Percentiles rank a stretch among this genome's conserved stretches.
Evolutionary conservation across 2,329 filamentous ascomycete genomes (phyloP).

Genomic region (Beauveria caledonica): DNA sequence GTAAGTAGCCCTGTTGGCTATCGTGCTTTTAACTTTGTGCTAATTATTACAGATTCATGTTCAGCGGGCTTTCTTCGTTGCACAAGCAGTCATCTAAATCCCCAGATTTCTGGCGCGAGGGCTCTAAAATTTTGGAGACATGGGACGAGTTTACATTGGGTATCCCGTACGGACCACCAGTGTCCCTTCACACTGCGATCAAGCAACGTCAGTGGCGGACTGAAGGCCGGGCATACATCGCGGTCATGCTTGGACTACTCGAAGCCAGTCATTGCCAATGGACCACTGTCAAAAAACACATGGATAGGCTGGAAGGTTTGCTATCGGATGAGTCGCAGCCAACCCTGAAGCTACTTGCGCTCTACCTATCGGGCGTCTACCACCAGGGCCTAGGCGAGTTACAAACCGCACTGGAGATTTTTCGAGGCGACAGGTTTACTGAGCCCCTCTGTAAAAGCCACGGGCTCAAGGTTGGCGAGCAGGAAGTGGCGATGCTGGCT

Average conservation of each 20-base stretch:
- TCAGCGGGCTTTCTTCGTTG: conserved; percentile 42
- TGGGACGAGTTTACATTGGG: conserved; percentile 31
- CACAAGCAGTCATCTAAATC: conserved; percentile 28
- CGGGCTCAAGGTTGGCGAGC: conserved; percentile 42
- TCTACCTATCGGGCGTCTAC: conserved; percentile 69
- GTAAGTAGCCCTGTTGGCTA: not conserved
- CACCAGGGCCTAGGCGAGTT: conserved; percentile 71
- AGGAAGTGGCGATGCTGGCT: conserved; percentile 58
- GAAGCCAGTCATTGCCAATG: conserved; percentile 65
- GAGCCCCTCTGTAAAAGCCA: conserved; percentile 28
- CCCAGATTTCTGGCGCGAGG: conserved; percentile 34
- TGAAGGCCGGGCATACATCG: conserved; percentile 59
- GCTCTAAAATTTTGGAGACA: conserved; percentile 37
- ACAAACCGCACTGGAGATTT: conserved; percentile 57
- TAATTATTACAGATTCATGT: conserved; percentile 31
- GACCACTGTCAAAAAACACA: conserved; percentile 50
- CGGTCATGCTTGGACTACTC: conserved; percentile 63
- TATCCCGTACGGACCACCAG: conserved; percentile 31
- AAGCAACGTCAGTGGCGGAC: conserved; percentile 55
- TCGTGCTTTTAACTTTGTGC: not conserved
- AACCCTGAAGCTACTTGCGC: conserved; percentile 40
- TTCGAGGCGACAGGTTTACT: conserved; percentile 51
- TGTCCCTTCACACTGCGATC: conserved; percentile 50
- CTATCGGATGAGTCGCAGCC: conserved; percentile 32
- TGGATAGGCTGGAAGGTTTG: conserved; percentile 44